Base-by-base conservation (phyloP, 2,329 filamentous ascomycete species). In the Arthrocladium fulminans region DNA sequence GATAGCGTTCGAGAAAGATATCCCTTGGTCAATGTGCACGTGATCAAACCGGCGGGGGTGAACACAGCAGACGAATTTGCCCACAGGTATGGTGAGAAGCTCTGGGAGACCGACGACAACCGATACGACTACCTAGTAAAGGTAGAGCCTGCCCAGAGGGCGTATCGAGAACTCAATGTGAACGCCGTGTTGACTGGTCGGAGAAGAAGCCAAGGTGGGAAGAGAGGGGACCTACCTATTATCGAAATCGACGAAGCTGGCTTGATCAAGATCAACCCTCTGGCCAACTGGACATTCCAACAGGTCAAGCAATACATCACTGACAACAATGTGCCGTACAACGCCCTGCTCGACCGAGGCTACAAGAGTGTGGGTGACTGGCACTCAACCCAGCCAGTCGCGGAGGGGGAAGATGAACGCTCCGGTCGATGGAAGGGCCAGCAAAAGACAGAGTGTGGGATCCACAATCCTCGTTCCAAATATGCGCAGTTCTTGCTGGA, bases 291-390 rank as follows among this genome's bases (percentile, higher is more conserved):
- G 92, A 78, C 78, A 37, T 98, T 98, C 71, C 73, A 80, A 53
- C 85, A 97, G 64, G 90, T 98, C 51, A 83, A 89, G 68, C 75
- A 79, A 34, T 98, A 98, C 71, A 80, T 96, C 70, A 79, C 81
- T 60, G 82, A 85, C 61, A 79, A 96, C 73, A 70, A 88, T 52
- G 88, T 98, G 3, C 92, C 92, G 0, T 97, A 95, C 76, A 98
- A 98, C 66, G 81, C 78, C 53, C 79, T 98, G 24, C 78, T 98
- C 40, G 87, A 96, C 70, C 77, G 75, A 51, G 92, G 92, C n/a
- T 98, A 98, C 77, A 96, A 97, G 77, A 95, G 88, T 56, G 77
- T 98, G 54, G 92, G 92, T 53, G 92, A 98, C 74, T 97, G 89
- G 87, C 92, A 98, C 76, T 95, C 88, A 44, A 98, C 92, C 3